These are phyloP conservation scores for Fusarium incarnatum DNA, from an alignment of 2,329 filamentous ascomycete species.

Conservation along the genomic window DNA sequence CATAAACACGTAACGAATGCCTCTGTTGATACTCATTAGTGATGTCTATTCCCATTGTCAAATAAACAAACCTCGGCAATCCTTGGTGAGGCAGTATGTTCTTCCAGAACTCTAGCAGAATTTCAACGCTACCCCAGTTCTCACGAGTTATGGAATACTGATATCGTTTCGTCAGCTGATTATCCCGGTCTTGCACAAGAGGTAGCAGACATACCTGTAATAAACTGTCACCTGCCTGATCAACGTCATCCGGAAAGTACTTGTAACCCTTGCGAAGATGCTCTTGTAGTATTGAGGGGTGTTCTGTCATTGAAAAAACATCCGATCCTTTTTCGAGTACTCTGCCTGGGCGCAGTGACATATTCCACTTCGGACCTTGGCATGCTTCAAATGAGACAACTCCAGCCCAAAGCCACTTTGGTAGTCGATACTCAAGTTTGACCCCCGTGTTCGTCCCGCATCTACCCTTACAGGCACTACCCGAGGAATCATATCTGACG, in stretches of 20 bases:
- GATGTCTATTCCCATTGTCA: fast-evolving
- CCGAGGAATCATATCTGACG: not conserved
- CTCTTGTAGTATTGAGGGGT: fast-evolving
- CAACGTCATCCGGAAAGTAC: conserved; percentile 10
- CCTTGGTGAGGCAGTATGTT: conserved; percentile 25
- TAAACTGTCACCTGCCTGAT: fast-evolving
- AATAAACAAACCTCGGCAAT: conserved; percentile 9
- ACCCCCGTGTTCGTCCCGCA: not conserved
- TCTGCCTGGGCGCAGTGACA: conserved; percentile 16
- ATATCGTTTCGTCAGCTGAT: fast-evolving
- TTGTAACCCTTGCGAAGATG: fast-evolving
- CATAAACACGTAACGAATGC: fast-evolving
- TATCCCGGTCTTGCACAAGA: fast-evolving
- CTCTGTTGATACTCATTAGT: not conserved
- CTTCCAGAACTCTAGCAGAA: conserved; percentile 14
- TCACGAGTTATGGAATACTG: fast-evolving
- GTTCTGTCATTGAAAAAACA: fast-evolving
- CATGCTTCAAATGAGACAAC: not conserved
- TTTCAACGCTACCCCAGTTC: not conserved
- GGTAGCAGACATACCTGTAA: not conserved
- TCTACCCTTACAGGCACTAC: fast-evolving
- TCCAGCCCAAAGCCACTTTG: conserved; percentile 29
- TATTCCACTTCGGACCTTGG: fast-evolving
- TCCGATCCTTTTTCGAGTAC: fast-evolving
- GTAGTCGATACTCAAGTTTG: conserved; percentile 8